Conservation (phyloP, 306 rosid genomes). For the Leucaena leucocephala region DNA sequence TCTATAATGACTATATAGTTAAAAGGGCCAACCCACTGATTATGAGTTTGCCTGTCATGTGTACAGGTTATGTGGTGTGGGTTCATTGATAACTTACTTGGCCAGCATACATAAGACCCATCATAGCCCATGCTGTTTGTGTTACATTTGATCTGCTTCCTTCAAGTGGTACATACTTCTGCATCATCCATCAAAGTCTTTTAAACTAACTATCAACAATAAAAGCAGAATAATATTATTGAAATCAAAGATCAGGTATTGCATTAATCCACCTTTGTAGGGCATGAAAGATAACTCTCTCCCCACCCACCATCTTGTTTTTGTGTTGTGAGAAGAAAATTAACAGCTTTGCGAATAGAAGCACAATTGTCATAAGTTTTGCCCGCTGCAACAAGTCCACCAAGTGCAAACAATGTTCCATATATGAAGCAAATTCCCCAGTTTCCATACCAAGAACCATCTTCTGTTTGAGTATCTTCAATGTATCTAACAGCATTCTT, state of each 20-base stretch:
- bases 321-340: background rate
- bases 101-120: slow-evolving; percentile 63
- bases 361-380: background rate
- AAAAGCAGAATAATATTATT: background rate
- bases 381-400: background rate
- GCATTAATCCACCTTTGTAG: background rate
- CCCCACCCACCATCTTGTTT: slow-evolving; percentile 11
- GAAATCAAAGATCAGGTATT: background rate
- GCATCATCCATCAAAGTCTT: background rate
- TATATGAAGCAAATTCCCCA: slow-evolving; percentile 3
- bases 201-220: background rate
- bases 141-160: slow-evolving; percentile 61
- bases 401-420: background rate
- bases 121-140: slow-evolving; percentile 46
- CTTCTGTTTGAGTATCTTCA: background rate
- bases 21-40: no score
- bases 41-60: no score
- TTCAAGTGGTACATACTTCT: slow-evolving; percentile 60
- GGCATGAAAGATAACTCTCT: background rate
- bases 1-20: no score
- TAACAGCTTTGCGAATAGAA: background rate
- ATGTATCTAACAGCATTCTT: background rate
- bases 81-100: slow-evolving; percentile 39
- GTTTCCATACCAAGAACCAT: background rate
- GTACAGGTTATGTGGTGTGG: no score